Conservation (phyloP, 495 filamentous ascomycete species). For the Aspergillus indologenus region DNA sequence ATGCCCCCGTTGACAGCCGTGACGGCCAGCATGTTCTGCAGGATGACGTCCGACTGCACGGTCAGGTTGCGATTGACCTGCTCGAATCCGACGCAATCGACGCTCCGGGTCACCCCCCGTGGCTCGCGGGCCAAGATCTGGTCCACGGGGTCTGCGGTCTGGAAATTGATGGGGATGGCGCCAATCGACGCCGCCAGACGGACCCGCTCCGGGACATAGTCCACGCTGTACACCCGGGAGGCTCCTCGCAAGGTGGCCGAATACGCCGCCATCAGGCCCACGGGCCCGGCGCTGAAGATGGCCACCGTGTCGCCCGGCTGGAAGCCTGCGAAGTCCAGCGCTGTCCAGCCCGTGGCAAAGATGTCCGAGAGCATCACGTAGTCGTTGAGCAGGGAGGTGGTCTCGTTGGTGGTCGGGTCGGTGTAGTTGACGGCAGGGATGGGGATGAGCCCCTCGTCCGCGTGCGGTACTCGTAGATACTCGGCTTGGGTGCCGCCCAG, state of each 20-base stretch:
- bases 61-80: conserved; percentile 1
- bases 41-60: neutral
- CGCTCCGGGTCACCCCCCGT: conserved; percentile 2
- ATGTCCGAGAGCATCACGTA: conserved; percentile 36
- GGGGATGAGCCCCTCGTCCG: conserved; percentile 26
- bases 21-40: neutral
- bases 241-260: conserved; percentile 40
- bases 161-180: conserved; percentile 31
- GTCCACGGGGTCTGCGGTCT: conserved; percentile 39
- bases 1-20: conserved; percentile 9
- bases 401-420: conserved; percentile 7
- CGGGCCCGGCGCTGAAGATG: conserved; percentile 41
- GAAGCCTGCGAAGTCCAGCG: conserved; percentile 24
- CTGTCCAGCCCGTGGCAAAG: conserved; percentile 32
- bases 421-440: conserved; percentile 19
- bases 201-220: conserved; percentile 46
- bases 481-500: conserved; percentile 19
- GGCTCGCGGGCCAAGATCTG: conserved; percentile 31
- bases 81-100: conserved; percentile 19
- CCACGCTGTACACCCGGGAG: conserved; percentile 46
- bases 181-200: conserved; percentile 48
- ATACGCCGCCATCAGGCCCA: conserved; percentile 37
- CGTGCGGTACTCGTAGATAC: conserved; percentile 33
- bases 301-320: conserved; percentile 36
- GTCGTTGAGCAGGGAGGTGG: too few relatives aligned